These are phyloP conservation scores for Phytophthora palmivora DNA, from an alignment of 352 stramenopile species.

Conservation along the genomic window DNA sequence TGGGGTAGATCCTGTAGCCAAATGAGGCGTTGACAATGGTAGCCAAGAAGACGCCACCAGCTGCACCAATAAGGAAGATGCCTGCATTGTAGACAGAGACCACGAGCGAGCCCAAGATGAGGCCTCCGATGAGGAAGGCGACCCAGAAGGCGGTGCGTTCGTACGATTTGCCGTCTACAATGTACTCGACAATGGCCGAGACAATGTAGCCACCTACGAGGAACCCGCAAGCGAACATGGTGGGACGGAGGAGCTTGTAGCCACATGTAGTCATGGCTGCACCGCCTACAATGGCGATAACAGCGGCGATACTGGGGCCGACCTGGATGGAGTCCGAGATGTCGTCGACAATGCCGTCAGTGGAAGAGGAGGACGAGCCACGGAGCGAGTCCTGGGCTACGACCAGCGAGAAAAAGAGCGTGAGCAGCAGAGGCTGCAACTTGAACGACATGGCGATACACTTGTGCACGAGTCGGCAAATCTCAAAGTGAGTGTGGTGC, in stretches of 20 bases:
- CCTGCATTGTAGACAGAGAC: constrained; percentile 55
- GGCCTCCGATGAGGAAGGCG: constrained; percentile 55
- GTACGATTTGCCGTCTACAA: constrained; percentile 51
- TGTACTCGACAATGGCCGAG: constrained; percentile 49
- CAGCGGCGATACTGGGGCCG: constrained; percentile 42
- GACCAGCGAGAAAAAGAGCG: constrained; percentile 14
- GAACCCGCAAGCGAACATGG: constrained; percentile 72
- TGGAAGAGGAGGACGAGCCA: constrained; percentile 29
- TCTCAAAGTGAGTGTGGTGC: constrained; percentile 16
- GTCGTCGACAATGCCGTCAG: constrained; percentile 21
- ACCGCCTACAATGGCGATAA: constrained; percentile 51
- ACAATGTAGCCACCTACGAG: constrained; percentile 58
- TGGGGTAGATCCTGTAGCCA: constrained; percentile 58
- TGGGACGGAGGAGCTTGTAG: constrained; percentile 62
- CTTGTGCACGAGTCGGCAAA: constrained; percentile 18
- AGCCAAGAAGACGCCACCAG: constrained; percentile 50
- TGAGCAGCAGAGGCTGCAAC: constrained; percentile 20
- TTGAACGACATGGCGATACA: too few species aligned
- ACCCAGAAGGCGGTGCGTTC: constrained; percentile 59
- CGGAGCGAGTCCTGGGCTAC: constrained; percentile 15
- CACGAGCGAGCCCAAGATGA: constrained; percentile 57
- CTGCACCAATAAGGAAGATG: constrained; percentile 61
- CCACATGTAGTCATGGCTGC: constrained; percentile 48
- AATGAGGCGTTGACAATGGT: constrained; percentile 57
- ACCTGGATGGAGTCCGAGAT: constrained; percentile 41